Evolutionary conservation across 495 filamentous ascomycete genomes (phyloP), one percentile per base, ranked within the genome.

Genomic region (Cercophora samala): DNA sequence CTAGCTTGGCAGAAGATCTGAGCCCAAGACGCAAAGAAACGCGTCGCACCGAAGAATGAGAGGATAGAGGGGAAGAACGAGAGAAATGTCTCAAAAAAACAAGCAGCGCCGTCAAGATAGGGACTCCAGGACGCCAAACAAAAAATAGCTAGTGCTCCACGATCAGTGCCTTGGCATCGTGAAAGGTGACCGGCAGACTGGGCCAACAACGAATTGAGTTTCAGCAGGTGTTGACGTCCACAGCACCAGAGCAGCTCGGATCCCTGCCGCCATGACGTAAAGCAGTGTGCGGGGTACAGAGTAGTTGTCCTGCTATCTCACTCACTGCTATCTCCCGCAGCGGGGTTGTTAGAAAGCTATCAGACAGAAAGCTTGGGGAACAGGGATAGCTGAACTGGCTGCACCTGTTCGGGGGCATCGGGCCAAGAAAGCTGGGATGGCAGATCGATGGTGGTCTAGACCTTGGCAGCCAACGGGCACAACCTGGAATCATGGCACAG

Each of bases 141-240:
- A 24, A 60, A 21, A 60, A 60, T 19, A 60, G 58, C n/a, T 23
- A 56, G n/a, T 56, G n/a, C 22, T 11, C 53, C n/a, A 9, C 25
- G 58, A 25, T 60, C 18, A 25, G 11, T 42, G 51, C 55, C 18
- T 29, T 51, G 65, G 46, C 22, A 18, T 62, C 21, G 51, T 46
- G 37, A 17, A 46, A 46, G 37, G 37, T 46, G 37, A 46, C 37
- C 37, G 15, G 37, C 24, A 24, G 9, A 26, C 26, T 24, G 37
- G 68, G 68, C 68, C 64, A 69, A 69, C 68, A 61, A 56, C 60
- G 55, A 56, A 61, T 61, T 32, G 64, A 55, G 68, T 66, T 64
- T 69, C 64, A 65, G 32, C 24, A 22, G 15, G 53, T 56, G 53
- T 56, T 19, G n/a, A 56, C 53, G 53, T 56, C 53, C 53, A 56